These are phyloP conservation scores for Tuber brumale DNA, from an alignment of 495 filamentous ascomycete species.

Conservation along the genomic window DNA sequence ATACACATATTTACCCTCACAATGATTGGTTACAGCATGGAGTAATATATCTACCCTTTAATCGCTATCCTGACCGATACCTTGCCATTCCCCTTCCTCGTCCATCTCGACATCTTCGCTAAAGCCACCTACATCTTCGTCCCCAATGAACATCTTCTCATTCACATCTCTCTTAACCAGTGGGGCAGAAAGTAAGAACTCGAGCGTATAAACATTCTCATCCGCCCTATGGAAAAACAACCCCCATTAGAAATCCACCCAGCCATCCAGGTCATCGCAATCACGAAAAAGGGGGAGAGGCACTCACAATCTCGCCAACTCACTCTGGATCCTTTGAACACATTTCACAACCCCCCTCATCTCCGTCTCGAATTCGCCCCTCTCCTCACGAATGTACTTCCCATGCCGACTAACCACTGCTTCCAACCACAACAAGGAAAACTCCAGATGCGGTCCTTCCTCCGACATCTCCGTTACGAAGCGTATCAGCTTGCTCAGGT, in stretches of 20 bases:
- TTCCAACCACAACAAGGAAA: constrained; percentile 87
- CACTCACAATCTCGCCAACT: constrained; percentile 43
- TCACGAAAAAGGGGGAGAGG: not conserved
- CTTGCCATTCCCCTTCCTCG: constrained; percentile 30
- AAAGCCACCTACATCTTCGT: constrained; percentile 7
- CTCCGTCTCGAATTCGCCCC: constrained; percentile 68
- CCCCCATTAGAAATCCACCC: not conserved
- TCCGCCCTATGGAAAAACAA: constrained; percentile 61
- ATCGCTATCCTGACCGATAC: constrained; percentile 16
- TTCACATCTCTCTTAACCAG: constrained; percentile 1
- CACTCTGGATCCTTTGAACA: constrained; percentile 67
- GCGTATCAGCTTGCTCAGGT: constrained; percentile 70
- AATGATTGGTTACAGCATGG: not conserved
- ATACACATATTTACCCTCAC: not conserved
- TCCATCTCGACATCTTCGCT: constrained; percentile 32
- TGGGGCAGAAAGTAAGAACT: constrained; percentile 56
- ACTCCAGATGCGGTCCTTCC: constrained; percentile 84
- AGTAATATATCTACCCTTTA: constrained; percentile 2
- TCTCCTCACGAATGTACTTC: constrained; percentile 70
- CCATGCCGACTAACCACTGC: constrained; percentile 76
- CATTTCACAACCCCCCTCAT: constrained; percentile 70
- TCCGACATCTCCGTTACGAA: constrained; percentile 85
- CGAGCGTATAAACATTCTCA: constrained; percentile 76
- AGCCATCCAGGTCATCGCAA: not conserved
- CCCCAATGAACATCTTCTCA: constrained; percentile 5